Percentiles rank a stretch among this genome's conserved stretches.
phyloP scores from a whole-genome alignment of 73 alveolate species.

The Paramecium bursaria region DNA sequence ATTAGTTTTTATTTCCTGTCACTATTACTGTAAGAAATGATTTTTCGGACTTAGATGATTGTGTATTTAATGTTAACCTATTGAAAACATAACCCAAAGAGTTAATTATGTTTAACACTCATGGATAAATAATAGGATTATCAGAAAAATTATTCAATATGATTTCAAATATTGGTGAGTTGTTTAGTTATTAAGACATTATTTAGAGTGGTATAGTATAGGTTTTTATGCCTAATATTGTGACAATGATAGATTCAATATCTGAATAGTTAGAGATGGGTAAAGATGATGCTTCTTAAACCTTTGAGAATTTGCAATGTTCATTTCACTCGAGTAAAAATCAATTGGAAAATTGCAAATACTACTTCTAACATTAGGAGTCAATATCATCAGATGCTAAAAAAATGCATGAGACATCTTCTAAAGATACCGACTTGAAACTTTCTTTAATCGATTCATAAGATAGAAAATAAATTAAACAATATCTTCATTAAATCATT shows the following conservation, averaged over 20 bases:
- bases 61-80: slow-evolving; percentile 33
- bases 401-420: no score
- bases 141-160: slow-evolving; percentile 2
- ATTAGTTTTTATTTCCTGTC: slow-evolving; percentile 21
- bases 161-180: background rate
- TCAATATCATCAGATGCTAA: no score
- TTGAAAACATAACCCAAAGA: slow-evolving; percentile 19
- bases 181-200: slow-evolving; percentile 5
- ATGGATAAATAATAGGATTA: slow-evolving; percentile 21
- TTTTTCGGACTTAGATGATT: slow-evolving; percentile 34
- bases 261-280: background rate
- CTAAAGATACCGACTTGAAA: no score
- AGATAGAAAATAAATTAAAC: no score
- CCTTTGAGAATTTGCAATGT: slow-evolving; percentile 2
- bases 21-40: slow-evolving; percentile 29
- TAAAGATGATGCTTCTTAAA: background rate
- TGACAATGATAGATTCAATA: background rate
- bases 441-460: no score
- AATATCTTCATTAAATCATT: no score
- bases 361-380: no score
- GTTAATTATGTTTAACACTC: slow-evolving; percentile 36
- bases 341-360: no score
- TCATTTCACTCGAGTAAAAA: slow-evolving; percentile 1
- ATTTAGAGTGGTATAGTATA: slow-evolving; percentile 1
- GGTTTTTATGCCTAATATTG: slow-evolving; percentile 25